Base-by-base conservation (phyloP, 306 rosid species). In the Cicer pinnatifidum region DNA sequence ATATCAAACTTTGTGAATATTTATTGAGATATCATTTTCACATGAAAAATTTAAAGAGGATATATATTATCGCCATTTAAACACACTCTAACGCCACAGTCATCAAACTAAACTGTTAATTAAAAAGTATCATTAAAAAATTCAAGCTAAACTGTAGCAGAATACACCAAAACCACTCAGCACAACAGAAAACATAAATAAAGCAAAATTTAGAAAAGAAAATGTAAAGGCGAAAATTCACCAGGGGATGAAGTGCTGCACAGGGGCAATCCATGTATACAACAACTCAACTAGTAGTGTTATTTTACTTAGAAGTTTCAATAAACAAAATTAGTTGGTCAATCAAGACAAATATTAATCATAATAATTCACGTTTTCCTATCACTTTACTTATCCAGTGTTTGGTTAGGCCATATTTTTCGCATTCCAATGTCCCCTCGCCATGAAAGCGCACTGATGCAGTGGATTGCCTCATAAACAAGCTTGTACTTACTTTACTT, bases 261-360 rank as follows among this genome's bases (percentile, higher is more conserved):
- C 33, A 5, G 62, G 39, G 9, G 13, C 23, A 51, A 51, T 51
- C 9, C 57, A 57, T 57, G 6, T 53, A 4, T 28, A 28, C 35
- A 28, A 28, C 35, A 54, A 57, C 23, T 7, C 39, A 57, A 57
- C 40, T 23, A 33, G 11, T 20, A 57, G 63, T 57, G 39, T 20
- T 57, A 59, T 59, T 33, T 33, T 59, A 59, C 66, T 59, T 33
- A 4, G 43, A 59, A 33, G 43, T 59, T 11, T 59, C 19, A 59
- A 59, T 10, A 33, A 33, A 35, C 44, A 59, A 59, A 59, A 59
- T 59, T 12, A 6, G 65, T 28, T 1, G 16, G 9, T 4, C 23
- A 11, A 59, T 59, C 35, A 28, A 35, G n/a, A 59, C 9, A 57
- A 59, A 33, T 33, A 33, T 11, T 12, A 35, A 7, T 11, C 43